Conservation (phyloP, 441 rosid species). For the Populus hybrid region DNA sequence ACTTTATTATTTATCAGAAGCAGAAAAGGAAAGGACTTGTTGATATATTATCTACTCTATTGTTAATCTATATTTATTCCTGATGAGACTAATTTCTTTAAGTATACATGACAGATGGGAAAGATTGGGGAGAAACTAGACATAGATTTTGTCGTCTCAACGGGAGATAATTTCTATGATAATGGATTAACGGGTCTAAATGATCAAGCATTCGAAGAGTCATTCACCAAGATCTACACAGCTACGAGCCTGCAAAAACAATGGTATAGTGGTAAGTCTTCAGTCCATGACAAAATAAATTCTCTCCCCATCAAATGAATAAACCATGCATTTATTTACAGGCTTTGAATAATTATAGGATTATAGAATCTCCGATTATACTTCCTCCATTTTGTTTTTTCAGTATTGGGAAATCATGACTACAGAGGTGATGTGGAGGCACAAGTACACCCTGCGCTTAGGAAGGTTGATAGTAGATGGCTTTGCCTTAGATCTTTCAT, state of each 20-base stretch:
- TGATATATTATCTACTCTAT: not conserved
- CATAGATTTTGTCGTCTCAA: conserved; percentile 21
- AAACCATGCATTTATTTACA: not conserved
- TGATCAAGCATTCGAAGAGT: conserved; percentile 16
- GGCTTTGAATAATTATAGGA: not conserved
- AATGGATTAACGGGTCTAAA: conserved; percentile 15
- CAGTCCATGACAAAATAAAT: not conserved
- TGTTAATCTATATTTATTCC: not conserved
- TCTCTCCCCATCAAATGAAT: not conserved
- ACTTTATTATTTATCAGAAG: not conserved
- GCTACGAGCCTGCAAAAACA: conserved; percentile 20
- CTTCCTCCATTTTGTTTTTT: not conserved
- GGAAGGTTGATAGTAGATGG: not conserved
- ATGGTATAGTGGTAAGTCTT: conserved; percentile 21
- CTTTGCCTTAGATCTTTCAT: not conserved
- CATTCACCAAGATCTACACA: conserved; percentile 12
- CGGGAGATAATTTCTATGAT: conserved; percentile 26
- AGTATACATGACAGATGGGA: conserved; percentile 20
- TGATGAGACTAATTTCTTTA: not conserved
- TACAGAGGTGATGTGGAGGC: not conserved
- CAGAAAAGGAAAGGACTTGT: not conserved
- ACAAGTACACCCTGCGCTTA: not conserved
- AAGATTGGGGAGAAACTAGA: conserved; percentile 19
- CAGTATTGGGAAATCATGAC: not conserved
- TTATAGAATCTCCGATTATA: not conserved